Base-by-base conservation (phyloP, 495 filamentous ascomycete species). In the Glarea lozoyensis region DNA sequence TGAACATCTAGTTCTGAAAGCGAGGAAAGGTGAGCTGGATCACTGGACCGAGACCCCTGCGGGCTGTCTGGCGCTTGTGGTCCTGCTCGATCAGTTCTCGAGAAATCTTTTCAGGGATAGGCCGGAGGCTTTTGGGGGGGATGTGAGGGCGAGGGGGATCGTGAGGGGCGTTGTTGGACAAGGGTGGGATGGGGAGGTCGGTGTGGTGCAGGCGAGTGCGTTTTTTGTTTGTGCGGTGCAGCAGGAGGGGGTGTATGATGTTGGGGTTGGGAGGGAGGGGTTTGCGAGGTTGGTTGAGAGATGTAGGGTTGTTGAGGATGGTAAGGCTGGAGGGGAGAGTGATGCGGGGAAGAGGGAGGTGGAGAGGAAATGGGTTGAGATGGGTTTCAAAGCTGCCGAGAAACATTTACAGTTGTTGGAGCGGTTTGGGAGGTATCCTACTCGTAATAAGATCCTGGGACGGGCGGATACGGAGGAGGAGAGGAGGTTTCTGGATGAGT, bases 201-300 rank as follows among this genome's bases (percentile, higher is more conserved):
- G 49, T 0, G 16, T 22, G 3, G 45, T 55, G 10, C 55, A 60
- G 30, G 48, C 47, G 41, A 42, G 52, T 10, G 62, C 59, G 30
- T 53, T 67, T 33, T 65, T 64, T 42, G 40, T 60, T 10, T 58
- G 59, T 0, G 51, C 65, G 22, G 58, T 57, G 44, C 64, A 64
- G 24, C 49, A 49, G 13, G 64, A 65, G 41, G 27, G 46, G 10
- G 29, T 65, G 22, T 40, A 53, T 11, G 51, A 52, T 25, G 61
- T 63, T 37, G 42, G 61, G 17, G 43, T 53, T 4, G 53, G 46
- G 2, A 24, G 58, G n/a, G 51, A 49, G 17, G 33, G 60, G 4
- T 62, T 50, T 40, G 58, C 57, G 17, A 45, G 55, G 1, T 27
- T 59, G 34, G 7, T 34, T 12, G 36, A 40, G 16, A 32, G 42